These are phyloP conservation scores for Thamnidium elegans DNA, from an alignment of 192 early-diverging fungal species.

Conservation along the genomic window DNA sequence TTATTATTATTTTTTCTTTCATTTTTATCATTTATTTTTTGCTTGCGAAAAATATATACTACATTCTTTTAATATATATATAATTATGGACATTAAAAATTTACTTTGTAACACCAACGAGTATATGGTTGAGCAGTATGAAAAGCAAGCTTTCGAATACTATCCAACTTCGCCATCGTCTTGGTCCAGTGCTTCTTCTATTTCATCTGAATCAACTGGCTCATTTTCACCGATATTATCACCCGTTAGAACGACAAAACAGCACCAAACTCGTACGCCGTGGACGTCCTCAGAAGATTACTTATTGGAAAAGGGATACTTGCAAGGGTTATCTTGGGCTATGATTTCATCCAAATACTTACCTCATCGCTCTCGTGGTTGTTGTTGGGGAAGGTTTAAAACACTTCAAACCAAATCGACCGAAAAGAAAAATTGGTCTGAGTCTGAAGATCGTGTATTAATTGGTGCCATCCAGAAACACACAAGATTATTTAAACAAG, in stretches of 20 bases:
- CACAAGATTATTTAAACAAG: constrained; percentile 28
- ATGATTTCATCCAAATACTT: constrained; percentile 27
- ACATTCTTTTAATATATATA: too few species aligned
- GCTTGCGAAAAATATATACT: too few species aligned
- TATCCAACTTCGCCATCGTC: neutral
- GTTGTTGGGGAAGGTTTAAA: constrained; percentile 29
- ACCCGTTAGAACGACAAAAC: neutral
- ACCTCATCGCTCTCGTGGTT: constrained; percentile 28
- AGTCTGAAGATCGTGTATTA: constrained; percentile 17
- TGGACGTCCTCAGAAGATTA: constrained; percentile 27
- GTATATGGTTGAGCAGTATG: neutral
- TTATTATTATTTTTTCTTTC: too few species aligned
- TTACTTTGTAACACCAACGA: neutral
- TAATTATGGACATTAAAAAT: neutral
- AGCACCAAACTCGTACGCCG: constrained; percentile 16
- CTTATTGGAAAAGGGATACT: constrained; percentile 23
- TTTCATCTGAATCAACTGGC: neutral
- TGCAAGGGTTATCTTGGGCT: constrained; percentile 29
- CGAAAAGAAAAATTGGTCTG: constrained; percentile 19
- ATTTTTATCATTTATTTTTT: too few species aligned
- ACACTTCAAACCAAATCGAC: constrained; percentile 19
- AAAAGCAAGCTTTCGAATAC: neutral
- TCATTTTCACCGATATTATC: neutral
- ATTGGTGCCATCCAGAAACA: constrained; percentile 22
- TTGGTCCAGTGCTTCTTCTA: neutral